Evolutionary conservation across 192 early-diverging fungal species (phyloP), one percentile per base, ranked within the genome.

Genomic region (Dispira parvispora): DNA sequence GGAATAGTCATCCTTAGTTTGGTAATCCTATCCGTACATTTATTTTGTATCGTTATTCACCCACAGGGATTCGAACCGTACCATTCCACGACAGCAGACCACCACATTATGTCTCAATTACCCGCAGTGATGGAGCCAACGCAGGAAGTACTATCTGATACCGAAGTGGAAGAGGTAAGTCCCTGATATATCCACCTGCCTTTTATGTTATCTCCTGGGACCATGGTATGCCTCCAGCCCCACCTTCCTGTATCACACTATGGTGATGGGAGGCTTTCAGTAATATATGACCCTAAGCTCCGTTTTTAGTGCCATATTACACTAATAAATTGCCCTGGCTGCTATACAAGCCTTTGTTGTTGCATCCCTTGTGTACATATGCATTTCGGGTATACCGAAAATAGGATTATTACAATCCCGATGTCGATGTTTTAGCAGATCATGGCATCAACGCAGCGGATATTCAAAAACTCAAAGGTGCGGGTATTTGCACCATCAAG

Each of bases 381-480:
- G 18, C 46, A 18, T 11, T 46, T 18, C 12, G 11, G 11, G 46
- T 11, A 13, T 13, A 13, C 46, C 46, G 46, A 18, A 46, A 13
- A 11, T 11, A 18, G 11, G 12, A 11, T 46, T 18, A 46, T 11
- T 11, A 46, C 18, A 64, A 13, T 45, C 26, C 69, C 44, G 47
- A 64, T 3, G 67, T 72, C 21, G 75, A 78, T 43, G 70, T 64
- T 63, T 63, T 84, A 11, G 67, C 75, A 69, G 74, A 83, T 52
- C 76, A 78, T 63, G 88, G 89, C 10, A 88, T 91, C 67, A 81
- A 78, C 54, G 78, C 70, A 5, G 83, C 84, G 0, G 89, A 91
- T 70, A 91, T 91, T 64, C 69, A 66, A n/a, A 90, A 88, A 64
- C 77, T 91, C 20, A 91, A 89, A 68, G 62, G 67, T 12, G 78